These are phyloP conservation scores for Mesotaenium endlicherianum DNA, from an alignment of 139 green algal genomes.

Conservation along the genomic window DNA sequence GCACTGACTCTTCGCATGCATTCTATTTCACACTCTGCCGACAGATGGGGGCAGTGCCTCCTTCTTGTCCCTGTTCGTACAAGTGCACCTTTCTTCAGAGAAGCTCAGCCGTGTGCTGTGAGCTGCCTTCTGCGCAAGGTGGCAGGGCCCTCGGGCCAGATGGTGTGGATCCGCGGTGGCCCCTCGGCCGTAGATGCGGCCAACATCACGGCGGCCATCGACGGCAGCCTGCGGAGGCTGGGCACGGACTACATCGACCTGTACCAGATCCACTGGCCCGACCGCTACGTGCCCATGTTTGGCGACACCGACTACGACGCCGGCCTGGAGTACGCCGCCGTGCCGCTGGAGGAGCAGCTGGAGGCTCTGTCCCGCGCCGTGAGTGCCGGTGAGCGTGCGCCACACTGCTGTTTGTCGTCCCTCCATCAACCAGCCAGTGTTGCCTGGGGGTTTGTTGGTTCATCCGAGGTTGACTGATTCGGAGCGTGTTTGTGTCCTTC, in stretches of 20 bases:
- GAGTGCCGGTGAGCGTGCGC: slow-evolving; percentile 24
- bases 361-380: slow-evolving; percentile 59
- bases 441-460: too few relatives aligned
- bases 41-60: too few relatives aligned
- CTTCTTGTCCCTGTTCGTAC: too few relatives aligned
- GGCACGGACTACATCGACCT: slow-evolving; percentile 88
- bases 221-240: slow-evolving; percentile 65
- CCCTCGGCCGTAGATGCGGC: slow-evolving; percentile 2
- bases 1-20: too few relatives aligned
- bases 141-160: slow-evolving; percentile 39
- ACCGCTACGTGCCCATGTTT: slow-evolving; percentile 95
- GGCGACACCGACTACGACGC: slow-evolving; percentile 76
- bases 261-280: slow-evolving; percentile 82
- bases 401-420: too few relatives aligned
- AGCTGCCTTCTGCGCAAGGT: too few relatives aligned
- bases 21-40: too few relatives aligned
- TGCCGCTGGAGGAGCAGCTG: slow-evolving; percentile 89
- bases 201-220: slow-evolving; percentile 45
- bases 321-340: slow-evolving; percentile 31
- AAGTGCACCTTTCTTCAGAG: too few relatives aligned
- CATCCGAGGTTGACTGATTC: too few relatives aligned
- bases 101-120: too few relatives aligned
- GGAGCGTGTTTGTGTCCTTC: too few relatives aligned
- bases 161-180: slow-evolving; percentile 51
- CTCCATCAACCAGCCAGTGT: too few relatives aligned